A percentile compares a stretch with the other conserved stretches of the same genome.
Evolutionary conservation across 805 yeast species (phyloP).

Genomic region (Nakazawaea peltata): DNA sequence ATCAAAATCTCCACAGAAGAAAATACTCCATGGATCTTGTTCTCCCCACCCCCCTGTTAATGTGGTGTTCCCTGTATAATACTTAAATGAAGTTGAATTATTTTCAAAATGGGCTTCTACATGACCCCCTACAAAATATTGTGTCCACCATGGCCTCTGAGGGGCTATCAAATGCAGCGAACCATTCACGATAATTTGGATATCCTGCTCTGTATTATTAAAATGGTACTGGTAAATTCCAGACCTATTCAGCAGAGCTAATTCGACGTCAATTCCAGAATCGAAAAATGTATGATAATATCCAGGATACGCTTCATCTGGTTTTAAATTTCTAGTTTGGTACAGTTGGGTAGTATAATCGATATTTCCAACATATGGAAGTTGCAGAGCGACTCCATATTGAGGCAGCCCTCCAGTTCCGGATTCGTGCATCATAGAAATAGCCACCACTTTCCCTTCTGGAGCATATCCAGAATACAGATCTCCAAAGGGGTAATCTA

Average conservation of each 20-base stretch:
- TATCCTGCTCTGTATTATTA: slow-evolving; percentile 7
- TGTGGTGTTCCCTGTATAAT: slow-evolving; percentile 19
- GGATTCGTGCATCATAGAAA: slow-evolving; percentile 29
- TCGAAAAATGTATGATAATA: slow-evolving; percentile 17
- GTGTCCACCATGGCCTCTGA: slow-evolving; percentile 25
- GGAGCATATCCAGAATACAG: slow-evolving; percentile 27
- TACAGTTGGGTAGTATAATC: slow-evolving; percentile 12
- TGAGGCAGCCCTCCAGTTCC: slow-evolving; percentile 32
- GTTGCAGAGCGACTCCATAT: slow-evolving; percentile 26
- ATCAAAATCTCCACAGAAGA: slow-evolving; percentile 23
- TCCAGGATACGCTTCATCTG: slow-evolving; percentile 20
- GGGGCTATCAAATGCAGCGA: slow-evolving; percentile 23
- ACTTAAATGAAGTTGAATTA: too few relatives aligned
- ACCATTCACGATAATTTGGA: slow-evolving; percentile 20
- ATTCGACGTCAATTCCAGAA: slow-evolving; percentile 17
- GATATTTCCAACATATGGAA: slow-evolving; percentile 18
- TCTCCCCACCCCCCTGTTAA: slow-evolving; percentile 28
- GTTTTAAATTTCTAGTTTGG: slow-evolving; percentile 10
- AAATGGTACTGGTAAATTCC: slow-evolving; percentile 21
- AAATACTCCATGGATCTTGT: slow-evolving; percentile 21
- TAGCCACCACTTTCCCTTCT: slow-evolving; percentile 22
- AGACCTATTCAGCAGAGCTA: slow-evolving; percentile 21
- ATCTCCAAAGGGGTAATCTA: slow-evolving; percentile 17
- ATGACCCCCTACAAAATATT: slow-evolving; percentile 20
- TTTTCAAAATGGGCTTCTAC: slow-evolving; percentile 13